Base-by-base conservation (phyloP, 2,329 filamentous ascomycete species). In the Onygenales sp. region DNA sequence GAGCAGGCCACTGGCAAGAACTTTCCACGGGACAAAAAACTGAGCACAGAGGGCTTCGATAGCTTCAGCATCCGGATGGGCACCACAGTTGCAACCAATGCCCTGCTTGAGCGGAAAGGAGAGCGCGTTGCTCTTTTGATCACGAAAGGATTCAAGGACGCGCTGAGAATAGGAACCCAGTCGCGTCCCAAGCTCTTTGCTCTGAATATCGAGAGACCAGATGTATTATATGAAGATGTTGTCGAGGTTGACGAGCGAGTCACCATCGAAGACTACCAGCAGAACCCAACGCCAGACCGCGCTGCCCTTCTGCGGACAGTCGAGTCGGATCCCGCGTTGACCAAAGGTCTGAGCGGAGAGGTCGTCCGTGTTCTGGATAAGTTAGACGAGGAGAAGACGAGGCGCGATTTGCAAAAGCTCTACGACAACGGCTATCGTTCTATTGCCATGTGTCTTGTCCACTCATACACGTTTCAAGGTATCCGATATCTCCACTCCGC, bases 41-140 rank as follows among this genome's bases (percentile, higher is more conserved):
- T 61, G 2, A 56, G 58, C 33, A 49, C 59, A 27, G 47, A 56
- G n/a, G n/a, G 49, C 4, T 56, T 61, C n/a, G 59, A 60, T 55
- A 51, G 10, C 13, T 39, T 39, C 36, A 89, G 85, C 46, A 93
- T 94, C 64, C 84, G 89, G 51, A 95, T 94, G 89, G 89, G 89
- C 45, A 95, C 89, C 2, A 95, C 89, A 0, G 89, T 95, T 9
- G 89, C 89, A 9, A 94, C 89, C 0, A 94, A 94, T 66, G 89
- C 89, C 0, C 70, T 95, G 55, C 75, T 61, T 5, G 60, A 63
- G 46, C 52, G 61, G 7, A 61, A 61, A 51, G 61, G 61, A 2
- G 59, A 61, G 44, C 56, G 57, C 0, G 52, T 55, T 80, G 93
- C 3, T 84, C 78, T 95, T 70, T 80, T 94, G 0, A 87, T 90